Conservation (phyloP, 495 filamentous ascomycete genomes). For the Neurospora sp. region DNA sequence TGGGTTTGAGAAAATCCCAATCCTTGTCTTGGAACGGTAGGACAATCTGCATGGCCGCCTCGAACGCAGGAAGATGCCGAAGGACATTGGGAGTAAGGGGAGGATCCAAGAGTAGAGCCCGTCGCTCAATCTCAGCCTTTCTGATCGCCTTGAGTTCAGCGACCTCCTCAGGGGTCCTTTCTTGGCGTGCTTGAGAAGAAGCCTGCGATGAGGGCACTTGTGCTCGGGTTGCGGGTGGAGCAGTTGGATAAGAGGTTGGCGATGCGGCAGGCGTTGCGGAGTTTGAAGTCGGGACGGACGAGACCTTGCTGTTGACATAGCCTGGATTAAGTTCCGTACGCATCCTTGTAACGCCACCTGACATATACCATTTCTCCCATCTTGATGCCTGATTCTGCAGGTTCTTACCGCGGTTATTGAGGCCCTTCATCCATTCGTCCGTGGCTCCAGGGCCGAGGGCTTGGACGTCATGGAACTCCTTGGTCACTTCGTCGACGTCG, state of each 20-base stretch:
- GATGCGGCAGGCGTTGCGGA: background rate
- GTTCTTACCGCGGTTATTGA: conserved; percentile 48
- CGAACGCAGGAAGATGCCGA: conserved; percentile 56
- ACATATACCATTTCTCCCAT: conserved; percentile 61
- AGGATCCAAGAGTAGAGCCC: conserved; percentile 50
- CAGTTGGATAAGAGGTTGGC: background rate
- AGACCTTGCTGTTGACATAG: background rate
- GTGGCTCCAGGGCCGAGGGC: conserved; percentile 48
- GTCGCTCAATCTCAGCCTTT: conserved; percentile 56
- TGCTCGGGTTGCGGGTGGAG: background rate
- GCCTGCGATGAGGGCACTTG: background rate
- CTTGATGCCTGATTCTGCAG: conserved; percentile 45
- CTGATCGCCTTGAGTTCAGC: conserved; percentile 48
- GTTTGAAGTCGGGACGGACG: background rate
- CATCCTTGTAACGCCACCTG: conserved; percentile 34
- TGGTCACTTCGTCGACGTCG: conserved; percentile 44
- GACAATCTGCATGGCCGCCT: conserved; percentile 57
- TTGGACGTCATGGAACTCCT: conserved; percentile 47
- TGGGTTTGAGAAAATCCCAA: conserved; percentile 55
- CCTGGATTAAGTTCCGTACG: conserved; percentile 21
- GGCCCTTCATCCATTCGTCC: conserved; percentile 67
- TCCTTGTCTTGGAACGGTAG: conserved; percentile 50
- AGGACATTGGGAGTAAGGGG: conserved; percentile 49
- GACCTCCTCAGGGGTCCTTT: conserved; percentile 35
- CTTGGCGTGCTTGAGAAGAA: conserved; percentile 12